Evolutionary conservation across 805 yeast species (phyloP).

Genomic region (Teunomyces atbi): DNA sequence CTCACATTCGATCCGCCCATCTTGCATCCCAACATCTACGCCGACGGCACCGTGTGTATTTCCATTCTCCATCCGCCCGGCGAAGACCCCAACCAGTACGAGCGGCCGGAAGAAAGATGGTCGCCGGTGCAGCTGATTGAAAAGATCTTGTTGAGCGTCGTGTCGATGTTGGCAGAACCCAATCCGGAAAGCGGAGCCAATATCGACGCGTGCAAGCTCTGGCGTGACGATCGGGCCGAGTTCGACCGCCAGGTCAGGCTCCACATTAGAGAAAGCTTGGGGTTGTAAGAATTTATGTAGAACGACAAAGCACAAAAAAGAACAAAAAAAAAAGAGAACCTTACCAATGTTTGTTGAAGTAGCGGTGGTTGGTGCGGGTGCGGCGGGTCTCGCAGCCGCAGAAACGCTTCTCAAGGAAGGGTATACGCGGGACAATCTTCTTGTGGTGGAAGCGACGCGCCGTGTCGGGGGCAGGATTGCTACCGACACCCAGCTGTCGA

Average conservation of each 20-base stretch:
- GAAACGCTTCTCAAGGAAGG: slow-evolving; percentile 20
- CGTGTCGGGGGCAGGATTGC: slow-evolving; percentile 23
- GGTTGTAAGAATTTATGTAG: slow-evolving; percentile 41
- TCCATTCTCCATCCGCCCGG: slow-evolving; percentile 96
- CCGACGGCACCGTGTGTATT: slow-evolving; percentile 94
- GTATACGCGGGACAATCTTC: slow-evolving; percentile 13
- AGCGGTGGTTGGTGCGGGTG: slow-evolving; percentile 24
- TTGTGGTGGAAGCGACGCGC: slow-evolving; percentile 23
- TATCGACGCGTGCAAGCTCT: slow-evolving; percentile 73
- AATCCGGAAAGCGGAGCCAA: slow-evolving; percentile 96
- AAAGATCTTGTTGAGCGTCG: slow-evolving; percentile 86
- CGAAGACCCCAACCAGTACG: slow-evolving; percentile 95
- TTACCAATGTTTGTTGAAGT: slow-evolving; percentile 1
- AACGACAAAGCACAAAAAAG: too few species aligned
- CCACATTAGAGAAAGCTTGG: slow-evolving; percentile 71
- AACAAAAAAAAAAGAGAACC: too few species aligned
- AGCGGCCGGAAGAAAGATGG: slow-evolving; percentile 95
- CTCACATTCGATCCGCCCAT: slow-evolving; percentile 76
- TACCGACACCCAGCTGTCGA: slow-evolving; percentile 16
- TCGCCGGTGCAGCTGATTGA: slow-evolving; percentile 98
- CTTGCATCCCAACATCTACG: slow-evolving; percentile 90
- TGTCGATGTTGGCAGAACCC: slow-evolving; percentile 97
- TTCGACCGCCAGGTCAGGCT: slow-evolving; percentile 63
- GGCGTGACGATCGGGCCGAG: slow-evolving; percentile 80
- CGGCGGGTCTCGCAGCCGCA: slow-evolving; percentile 25